These are phyloP conservation scores for Rhodotorula graminis DNA, from an alignment of 768 basidiomycete genomes.

Conservation along the genomic window DNA sequence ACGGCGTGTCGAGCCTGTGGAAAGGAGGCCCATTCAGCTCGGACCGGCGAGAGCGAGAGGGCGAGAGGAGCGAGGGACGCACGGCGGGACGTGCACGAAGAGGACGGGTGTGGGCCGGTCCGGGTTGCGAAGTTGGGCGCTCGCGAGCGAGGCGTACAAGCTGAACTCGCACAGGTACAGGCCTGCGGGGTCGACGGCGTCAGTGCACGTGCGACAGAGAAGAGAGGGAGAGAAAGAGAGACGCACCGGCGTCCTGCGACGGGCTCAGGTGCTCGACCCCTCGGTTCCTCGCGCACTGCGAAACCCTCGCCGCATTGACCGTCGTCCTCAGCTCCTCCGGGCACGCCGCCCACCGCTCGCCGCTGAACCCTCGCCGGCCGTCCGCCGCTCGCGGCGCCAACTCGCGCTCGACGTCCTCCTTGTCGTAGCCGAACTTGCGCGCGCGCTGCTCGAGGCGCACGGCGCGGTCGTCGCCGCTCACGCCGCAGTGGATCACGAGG, in stretches of 20 bases:
- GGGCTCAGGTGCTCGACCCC: neutral
- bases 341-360: neutral
- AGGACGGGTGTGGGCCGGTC: conserved; percentile 12
- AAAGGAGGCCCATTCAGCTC: too few species aligned
- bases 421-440: conserved; percentile 7
- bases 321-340: conserved; percentile 9
- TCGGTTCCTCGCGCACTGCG: neutral
- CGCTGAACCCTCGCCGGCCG: conserved; percentile 5
- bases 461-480: neutral
- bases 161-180: conserved; percentile 28
- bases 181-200: neutral
- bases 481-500: conserved; percentile 28
- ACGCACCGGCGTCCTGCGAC: conserved; percentile 17
- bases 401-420: conserved; percentile 1
- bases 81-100: conserved; percentile 23
- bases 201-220: neutral
- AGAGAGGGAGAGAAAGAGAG: neutral
- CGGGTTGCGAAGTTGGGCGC: neutral
- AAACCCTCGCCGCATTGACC: neutral
- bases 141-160: conserved; percentile 7
- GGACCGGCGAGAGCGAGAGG: too few species aligned
- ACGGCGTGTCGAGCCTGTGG: conserved; percentile 3
- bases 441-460: conserved; percentile 14
- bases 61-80: neutral
- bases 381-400: neutral